Evolutionary conservation across 768 basidiomycete genomes (phyloP).

Genomic region (Mycena belliarum): DNA sequence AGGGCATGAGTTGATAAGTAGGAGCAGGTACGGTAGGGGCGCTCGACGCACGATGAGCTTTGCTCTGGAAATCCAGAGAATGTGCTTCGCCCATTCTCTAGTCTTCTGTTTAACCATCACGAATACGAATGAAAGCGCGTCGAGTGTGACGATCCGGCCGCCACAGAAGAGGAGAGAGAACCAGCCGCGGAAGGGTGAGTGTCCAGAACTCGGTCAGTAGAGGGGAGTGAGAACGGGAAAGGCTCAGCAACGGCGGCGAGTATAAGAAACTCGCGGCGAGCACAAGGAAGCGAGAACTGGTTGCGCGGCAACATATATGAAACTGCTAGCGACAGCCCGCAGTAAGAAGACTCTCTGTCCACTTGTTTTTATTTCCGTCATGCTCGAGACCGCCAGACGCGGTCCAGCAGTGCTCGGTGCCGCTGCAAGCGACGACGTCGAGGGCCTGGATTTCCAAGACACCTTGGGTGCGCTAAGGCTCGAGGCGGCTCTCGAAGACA

Average conservation of each 20-base stretch:
- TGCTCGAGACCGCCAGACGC: too few species aligned
- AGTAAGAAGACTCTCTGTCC: too few species aligned
- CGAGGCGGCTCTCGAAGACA: too few species aligned
- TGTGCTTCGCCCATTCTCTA: slow-evolving; percentile 18
- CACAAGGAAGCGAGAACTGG: not conserved
- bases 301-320: too few species aligned
- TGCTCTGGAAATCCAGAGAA: slow-evolving; percentile 21
- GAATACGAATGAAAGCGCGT: slow-evolving; percentile 8
- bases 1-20: too few species aligned
- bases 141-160: slow-evolving; percentile 20
- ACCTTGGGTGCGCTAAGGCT: too few species aligned
- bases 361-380: too few species aligned
- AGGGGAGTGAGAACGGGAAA: not conserved
- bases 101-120: slow-evolving; percentile 13
- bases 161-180: slow-evolving; percentile 15
- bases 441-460: too few species aligned
- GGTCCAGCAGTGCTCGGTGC: too few species aligned
- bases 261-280: not conserved
- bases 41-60: slow-evolving; percentile 22
- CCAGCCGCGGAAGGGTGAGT: slow-evolving; percentile 17
- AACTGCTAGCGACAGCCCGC: too few species aligned
- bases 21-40: not conserved
- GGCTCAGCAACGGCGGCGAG: not conserved
- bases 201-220: slow-evolving; percentile 4
- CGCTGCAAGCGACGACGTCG: too few species aligned